Evolutionary conservation across 805 yeast species (phyloP), one percentile per base, ranked within the genome.

Genomic region (Barnettozyma californica): DNA sequence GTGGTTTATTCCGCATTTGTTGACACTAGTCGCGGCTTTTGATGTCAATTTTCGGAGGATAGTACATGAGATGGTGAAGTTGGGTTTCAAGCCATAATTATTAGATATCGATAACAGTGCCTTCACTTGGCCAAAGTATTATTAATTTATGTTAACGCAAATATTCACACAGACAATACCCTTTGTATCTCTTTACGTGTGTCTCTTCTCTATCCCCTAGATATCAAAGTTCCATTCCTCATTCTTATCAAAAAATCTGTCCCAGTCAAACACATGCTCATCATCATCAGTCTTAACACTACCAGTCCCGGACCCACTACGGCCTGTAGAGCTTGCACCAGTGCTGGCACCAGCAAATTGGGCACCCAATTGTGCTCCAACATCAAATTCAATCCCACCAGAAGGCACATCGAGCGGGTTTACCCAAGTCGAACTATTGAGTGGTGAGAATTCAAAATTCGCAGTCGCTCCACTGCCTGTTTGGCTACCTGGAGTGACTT

Each of bases 201-300:
- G n/a, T n/a, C n/a, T n/a, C n/a, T n/a, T n/a, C n/a, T n/a, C n/a
- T n/a, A n/a, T n/a, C 29, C 29, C 29, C 9, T 29, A 29, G 33
- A 29, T 29, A 41, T 47, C 50, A 34, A 47, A 47, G 31, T 47
- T 48, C 31, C 55, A 19, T 13, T 41, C 46, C 13, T 54, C 62
- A 37, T 49, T 53, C 46, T 58, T 59, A 20, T 55, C 61, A 11
- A 60, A 56, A 45, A 59, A 60, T 41, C 58, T 51, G 14, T 58
- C 58, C 64, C 64, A 60, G 45, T 60, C 64, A 43, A 60, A 60
- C 34, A 55, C 51, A 6, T 41, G 52, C 3, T 55, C 57, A 9
- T 55, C 59, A 19, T 55, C 56, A 5, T 54, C 57, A 21, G 53
- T 43, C 14, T 43, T 51, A 2, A 45, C 43, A 21, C 51, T 48